These are phyloP conservation scores for Rosellinia necatrix DNA, from an alignment of 2,329 filamentous ascomycete species.

Conservation along the genomic window DNA sequence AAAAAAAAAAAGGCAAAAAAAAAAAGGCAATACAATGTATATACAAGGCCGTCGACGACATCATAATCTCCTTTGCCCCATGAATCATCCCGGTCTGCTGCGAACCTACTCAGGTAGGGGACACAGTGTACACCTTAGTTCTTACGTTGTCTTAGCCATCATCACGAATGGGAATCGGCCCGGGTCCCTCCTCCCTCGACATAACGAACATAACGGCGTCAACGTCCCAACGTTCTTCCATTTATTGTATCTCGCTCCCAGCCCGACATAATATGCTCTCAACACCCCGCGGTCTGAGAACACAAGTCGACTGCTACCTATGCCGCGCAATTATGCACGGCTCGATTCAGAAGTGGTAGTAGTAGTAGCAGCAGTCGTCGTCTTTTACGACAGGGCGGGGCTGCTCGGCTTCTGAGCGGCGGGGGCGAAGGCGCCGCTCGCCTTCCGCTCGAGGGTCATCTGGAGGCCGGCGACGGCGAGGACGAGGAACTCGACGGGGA, in stretches of 20 bases:
- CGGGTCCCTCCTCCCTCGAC: neutral
- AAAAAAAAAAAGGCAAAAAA: too few relatives aligned
- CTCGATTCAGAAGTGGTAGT: too few relatives aligned
- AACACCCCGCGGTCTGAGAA: neutral
- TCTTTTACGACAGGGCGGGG: conserved; percentile 31
- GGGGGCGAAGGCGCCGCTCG: conserved; percentile 20
- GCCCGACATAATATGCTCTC: neutral
- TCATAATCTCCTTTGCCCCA: conserved; percentile 3
- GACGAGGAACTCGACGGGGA: conserved; percentile 59
- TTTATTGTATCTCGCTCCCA: neutral
- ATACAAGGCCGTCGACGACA: neutral
- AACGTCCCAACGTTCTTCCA: neutral
- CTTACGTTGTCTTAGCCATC: too few relatives aligned
- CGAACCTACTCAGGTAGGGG: too few relatives aligned
- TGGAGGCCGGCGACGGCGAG: conserved; percentile 53
- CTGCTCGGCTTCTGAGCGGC: conserved; percentile 35
- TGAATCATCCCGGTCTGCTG: conserved; percentile 1
- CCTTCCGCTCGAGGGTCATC: conserved; percentile 49
- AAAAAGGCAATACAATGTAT: neutral
- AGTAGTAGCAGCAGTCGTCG: too few relatives aligned
- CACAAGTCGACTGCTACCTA: neutral
- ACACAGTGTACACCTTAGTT: conserved; percentile 1
- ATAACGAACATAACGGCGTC: neutral
- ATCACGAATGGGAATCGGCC: too few relatives aligned
- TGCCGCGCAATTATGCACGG: neutral